Percentiles rank a stretch among this genome's conserved stretches.
Conservation (phyloP, 2,329 filamentous ascomycete species). For the Colletotrichum eremochloae region DNA sequence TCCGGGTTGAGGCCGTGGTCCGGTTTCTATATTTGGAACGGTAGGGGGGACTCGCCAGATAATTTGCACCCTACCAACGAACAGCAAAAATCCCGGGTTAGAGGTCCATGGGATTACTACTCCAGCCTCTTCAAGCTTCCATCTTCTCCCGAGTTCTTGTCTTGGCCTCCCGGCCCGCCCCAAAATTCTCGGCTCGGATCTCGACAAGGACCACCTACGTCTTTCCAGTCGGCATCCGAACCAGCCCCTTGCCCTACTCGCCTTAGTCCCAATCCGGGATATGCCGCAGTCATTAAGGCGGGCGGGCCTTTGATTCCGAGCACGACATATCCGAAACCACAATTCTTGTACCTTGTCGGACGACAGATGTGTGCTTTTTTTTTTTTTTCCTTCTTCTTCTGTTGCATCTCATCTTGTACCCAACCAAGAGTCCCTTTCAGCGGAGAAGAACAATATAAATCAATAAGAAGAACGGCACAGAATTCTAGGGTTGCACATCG, state of each 20-base stretch:
- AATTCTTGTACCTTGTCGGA: background rate
- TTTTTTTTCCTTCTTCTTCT: background rate
- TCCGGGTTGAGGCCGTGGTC: slow-evolving; percentile 1
- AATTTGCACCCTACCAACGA: background rate
- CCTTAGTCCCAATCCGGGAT: background rate
- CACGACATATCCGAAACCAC: background rate
- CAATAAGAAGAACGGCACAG: background rate
- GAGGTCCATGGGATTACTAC: background rate
- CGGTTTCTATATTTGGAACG: slow-evolving; percentile 17
- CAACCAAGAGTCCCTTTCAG: too few species aligned
- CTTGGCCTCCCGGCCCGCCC: background rate
- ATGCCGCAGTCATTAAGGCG: background rate
- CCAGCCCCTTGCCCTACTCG: background rate
- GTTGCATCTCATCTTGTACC: too few species aligned
- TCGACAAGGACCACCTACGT: background rate
- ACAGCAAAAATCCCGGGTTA: background rate
- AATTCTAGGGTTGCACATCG: background rate
- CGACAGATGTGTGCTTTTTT: background rate
- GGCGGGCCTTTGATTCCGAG: background rate
- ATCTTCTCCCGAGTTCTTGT: background rate
- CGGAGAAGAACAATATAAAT: background rate
- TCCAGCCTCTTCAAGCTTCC: background rate
- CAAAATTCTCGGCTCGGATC: background rate
- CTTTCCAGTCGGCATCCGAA: slow-evolving; percentile 1
- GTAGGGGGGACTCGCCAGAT: background rate